Percentiles rank a stretch among this genome's conserved stretches.
These are phyloP conservation scores for Thalia dealbata DNA, from an alignment of 176 grass and related monocot genomes.

Conservation along the genomic window DNA sequence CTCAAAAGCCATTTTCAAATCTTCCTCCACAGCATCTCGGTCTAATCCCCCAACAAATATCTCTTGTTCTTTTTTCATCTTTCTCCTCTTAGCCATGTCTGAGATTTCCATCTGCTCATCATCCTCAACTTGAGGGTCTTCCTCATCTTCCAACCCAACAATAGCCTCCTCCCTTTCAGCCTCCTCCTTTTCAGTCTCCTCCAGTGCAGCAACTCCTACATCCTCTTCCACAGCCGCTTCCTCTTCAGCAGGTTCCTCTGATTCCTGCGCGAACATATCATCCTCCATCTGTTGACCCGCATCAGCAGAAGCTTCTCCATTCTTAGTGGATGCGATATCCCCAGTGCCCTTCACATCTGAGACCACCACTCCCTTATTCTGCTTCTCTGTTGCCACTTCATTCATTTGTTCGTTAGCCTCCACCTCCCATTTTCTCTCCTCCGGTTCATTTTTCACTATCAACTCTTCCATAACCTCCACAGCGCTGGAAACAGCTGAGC, in stretches of 20 bases:
- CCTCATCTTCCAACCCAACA: slow-evolving; percentile 1
- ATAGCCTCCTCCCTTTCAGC: slow-evolving; percentile 10
- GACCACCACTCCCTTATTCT: background rate
- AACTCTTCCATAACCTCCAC: background rate
- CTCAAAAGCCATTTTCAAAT: slow-evolving; percentile 45
- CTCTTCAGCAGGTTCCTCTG: slow-evolving; percentile 8
- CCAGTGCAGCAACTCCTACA: background rate
- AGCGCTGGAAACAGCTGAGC: background rate
- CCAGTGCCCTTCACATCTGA: background rate
- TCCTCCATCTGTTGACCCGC: background rate
- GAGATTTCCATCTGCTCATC: slow-evolving; percentile 38
- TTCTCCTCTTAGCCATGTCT: slow-evolving; percentile 46
- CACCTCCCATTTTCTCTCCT: slow-evolving; percentile 7
- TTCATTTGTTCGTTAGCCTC: background rate
- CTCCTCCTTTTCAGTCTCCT: background rate
- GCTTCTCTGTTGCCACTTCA: no score
- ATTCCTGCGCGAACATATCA: slow-evolving; percentile 10
- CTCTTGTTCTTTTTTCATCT: slow-evolving; percentile 61
- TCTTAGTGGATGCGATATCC: background rate
- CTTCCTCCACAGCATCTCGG: slow-evolving; percentile 45
- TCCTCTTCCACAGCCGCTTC: background rate
- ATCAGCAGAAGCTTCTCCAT: slow-evolving; percentile 8
- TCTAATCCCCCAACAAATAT: slow-evolving; percentile 66
- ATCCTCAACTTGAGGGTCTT: slow-evolving; percentile 21
- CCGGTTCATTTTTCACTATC: background rate